Percentiles rank a stretch among this genome's conserved stretches.
phyloP scores from a whole-genome alignment of 2,329 filamentous ascomycete genomes.

The Ceratocystis smalleyi region DNA sequence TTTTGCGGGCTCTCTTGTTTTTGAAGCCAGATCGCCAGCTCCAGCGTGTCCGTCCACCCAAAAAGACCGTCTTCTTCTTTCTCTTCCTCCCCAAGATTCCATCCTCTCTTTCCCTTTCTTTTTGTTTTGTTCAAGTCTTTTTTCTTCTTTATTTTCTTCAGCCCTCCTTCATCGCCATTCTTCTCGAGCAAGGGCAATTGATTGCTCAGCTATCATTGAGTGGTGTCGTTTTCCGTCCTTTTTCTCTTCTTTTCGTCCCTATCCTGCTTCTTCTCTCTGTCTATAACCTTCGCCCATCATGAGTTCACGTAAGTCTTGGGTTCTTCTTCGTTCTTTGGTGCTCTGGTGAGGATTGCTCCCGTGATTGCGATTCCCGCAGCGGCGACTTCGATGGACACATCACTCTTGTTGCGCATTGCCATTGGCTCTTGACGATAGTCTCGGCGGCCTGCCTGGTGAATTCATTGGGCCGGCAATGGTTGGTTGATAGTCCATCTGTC shows the following conservation, averaged over 20 bases:
- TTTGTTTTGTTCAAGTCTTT: slow-evolving; percentile 14
- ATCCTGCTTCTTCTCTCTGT: slow-evolving; percentile 23
- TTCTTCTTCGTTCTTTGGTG: not conserved
- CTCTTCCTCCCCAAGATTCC: not conserved
- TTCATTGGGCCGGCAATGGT: not conserved
- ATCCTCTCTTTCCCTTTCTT: not conserved
- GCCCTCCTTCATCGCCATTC: slow-evolving; percentile 10
- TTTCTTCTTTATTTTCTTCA: slow-evolving; percentile 12
- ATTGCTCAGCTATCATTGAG: slow-evolving; percentile 15
- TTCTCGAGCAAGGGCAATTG: slow-evolving; percentile 16
- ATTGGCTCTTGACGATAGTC: not conserved
- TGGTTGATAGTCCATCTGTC: not conserved
- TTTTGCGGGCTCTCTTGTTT: slow-evolving; percentile 22
- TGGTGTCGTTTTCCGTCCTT: slow-evolving; percentile 21
- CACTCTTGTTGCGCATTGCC: not conserved
- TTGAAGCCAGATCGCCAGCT: slow-evolving; percentile 33
- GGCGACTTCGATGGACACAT: not conserved
- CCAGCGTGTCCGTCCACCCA: slow-evolving; percentile 21
- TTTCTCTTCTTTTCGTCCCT: slow-evolving; percentile 23
- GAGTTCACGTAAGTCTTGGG: slow-evolving; percentile 37
- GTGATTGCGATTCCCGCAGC: not conserved
- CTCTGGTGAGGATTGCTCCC: not conserved
- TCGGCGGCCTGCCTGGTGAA: not conserved
- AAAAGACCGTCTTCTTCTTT: slow-evolving; percentile 25
- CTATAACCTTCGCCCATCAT: slow-evolving; percentile 28